phyloP scores from a whole-genome alignment of 768 basidiomycete species.

The Punctularia strigosozonata region DNA sequence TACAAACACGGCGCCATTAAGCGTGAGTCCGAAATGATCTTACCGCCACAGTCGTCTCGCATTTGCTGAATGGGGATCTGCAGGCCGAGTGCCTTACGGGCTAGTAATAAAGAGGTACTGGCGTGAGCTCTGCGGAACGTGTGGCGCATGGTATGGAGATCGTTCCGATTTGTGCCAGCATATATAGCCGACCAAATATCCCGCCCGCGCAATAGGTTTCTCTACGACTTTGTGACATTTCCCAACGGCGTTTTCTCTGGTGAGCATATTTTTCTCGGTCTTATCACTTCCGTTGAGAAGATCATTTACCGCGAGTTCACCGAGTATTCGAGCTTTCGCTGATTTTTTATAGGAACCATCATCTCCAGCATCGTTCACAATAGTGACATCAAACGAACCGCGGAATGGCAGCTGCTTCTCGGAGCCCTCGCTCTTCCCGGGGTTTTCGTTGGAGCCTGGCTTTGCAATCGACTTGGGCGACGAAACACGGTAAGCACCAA shows the following conservation, averaged over 20 bases:
- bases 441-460: conserved; percentile 20
- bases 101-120: conserved; percentile 55
- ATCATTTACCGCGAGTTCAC: no score
- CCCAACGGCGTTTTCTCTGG: conserved; percentile 64
- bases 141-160: conserved; percentile 48
- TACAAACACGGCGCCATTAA: conserved; percentile 58
- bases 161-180: conserved; percentile 1
- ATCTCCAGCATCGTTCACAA: conserved; percentile 54
- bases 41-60: background rate
- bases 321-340: no score
- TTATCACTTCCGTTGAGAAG: no score
- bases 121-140: conserved; percentile 58
- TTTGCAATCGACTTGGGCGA: conserved; percentile 44
- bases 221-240: conserved; percentile 67
- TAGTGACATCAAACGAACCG: conserved; percentile 42
- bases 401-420: conserved; percentile 61
- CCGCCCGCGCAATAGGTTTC: conserved; percentile 31
- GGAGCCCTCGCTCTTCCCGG: conserved; percentile 54
- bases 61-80: background rate
- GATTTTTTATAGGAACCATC: no score
- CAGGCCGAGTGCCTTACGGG: conserved; percentile 47
- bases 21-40: conserved; percentile 21
- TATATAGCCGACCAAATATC: background rate
- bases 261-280: no score
- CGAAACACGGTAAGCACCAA: conserved; percentile 34